A percentile compares a stretch with the other conserved stretches of the same genome.
Evolutionary conservation across 1,139 yeast genomes (phyloP).

Genomic region (Barnettozyma hawaiiensis): DNA sequence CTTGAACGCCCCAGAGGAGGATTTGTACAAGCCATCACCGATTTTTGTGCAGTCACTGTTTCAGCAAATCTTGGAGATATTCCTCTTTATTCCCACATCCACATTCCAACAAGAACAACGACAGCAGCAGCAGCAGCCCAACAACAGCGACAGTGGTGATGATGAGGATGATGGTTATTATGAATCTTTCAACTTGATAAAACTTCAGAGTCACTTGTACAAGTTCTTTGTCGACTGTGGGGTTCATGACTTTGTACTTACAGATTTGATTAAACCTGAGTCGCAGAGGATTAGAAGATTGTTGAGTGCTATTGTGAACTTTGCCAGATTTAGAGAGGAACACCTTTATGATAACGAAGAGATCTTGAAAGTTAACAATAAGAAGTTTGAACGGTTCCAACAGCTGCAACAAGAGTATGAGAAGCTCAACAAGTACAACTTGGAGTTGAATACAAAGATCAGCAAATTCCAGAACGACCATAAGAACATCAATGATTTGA

Average conservation of each 20-base stretch:
- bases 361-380: slow-evolving; percentile 50
- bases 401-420: slow-evolving; percentile 16
- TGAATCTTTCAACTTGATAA: slow-evolving; percentile 42
- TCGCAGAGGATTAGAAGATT: slow-evolving; percentile 56
- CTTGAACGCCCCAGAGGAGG: slow-evolving; percentile 57
- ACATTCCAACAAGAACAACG: slow-evolving; percentile 5
- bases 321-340: slow-evolving; percentile 78
- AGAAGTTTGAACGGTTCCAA: slow-evolving; percentile 37
- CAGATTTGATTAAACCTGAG: slow-evolving; percentile 71
- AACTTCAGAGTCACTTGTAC: slow-evolving; percentile 53
- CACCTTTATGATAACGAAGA: slow-evolving; percentile 65
- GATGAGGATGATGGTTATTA: slow-evolving; percentile 28
- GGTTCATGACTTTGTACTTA: slow-evolving; percentile 64
- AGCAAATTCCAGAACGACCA: slow-evolving; percentile 33
- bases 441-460: slow-evolving; percentile 39
- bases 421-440: slow-evolving; percentile 35
- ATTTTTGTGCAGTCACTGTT: slow-evolving; percentile 56
- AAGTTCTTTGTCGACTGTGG: slow-evolving; percentile 70
- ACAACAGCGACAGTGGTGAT: too few relatives aligned
- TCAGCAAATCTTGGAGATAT: slow-evolving; percentile 68
- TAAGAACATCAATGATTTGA: slow-evolving; percentile 40
- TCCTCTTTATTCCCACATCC: slow-evolving; percentile 48
- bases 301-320: slow-evolving; percentile 79
- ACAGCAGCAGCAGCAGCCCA: too few relatives aligned
- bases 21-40: slow-evolving; percentile 59